A percentile compares a stretch with the other conserved stretches of the same genome.
These are phyloP conservation scores for Micromonas commoda DNA, from an alignment of 139 green algal genomes.

Conservation along the genomic window DNA sequence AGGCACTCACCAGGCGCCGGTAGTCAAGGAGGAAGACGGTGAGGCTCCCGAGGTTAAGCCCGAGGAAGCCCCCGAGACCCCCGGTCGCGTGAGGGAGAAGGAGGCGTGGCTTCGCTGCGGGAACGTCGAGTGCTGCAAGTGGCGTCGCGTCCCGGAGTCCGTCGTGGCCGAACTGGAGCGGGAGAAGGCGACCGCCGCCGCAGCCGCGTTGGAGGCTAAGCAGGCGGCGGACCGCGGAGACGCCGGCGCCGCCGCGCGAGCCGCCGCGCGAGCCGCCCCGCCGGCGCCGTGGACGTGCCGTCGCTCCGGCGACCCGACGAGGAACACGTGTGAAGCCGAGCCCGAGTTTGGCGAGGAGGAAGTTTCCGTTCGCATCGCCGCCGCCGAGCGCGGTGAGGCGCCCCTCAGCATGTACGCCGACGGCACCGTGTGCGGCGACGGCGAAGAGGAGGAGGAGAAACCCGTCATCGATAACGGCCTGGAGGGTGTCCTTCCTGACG, in stretches of 20 bases:
- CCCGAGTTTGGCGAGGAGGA: neutral
- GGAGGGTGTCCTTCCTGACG: neutral
- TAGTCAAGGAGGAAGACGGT: neutral
- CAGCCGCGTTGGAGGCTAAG: no score
- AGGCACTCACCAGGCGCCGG: neutral
- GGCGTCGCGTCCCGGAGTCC: neutral
- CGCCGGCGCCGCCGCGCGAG: no score
- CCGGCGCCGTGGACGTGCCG: neutral
- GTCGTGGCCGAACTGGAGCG: neutral
- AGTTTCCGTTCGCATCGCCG: neutral
- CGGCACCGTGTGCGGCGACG: neutral
- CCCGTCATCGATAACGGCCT: neutral
- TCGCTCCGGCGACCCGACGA: neutral
- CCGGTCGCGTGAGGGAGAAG: neutral
- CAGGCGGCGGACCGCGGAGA: neutral
- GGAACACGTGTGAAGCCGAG: neutral
- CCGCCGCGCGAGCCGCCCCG: no score
- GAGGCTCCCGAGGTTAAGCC: neutral
- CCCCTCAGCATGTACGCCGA: neutral
- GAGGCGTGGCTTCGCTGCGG: neutral
- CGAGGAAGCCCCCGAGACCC: neutral
- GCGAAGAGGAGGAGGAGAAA: neutral
- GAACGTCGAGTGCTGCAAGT: neutral
- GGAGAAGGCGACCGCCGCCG: neutral
- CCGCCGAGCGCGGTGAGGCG: neutral